Conservation (phyloP, 768 basidiomycete species). For the Naganishia randhawae region DNA sequence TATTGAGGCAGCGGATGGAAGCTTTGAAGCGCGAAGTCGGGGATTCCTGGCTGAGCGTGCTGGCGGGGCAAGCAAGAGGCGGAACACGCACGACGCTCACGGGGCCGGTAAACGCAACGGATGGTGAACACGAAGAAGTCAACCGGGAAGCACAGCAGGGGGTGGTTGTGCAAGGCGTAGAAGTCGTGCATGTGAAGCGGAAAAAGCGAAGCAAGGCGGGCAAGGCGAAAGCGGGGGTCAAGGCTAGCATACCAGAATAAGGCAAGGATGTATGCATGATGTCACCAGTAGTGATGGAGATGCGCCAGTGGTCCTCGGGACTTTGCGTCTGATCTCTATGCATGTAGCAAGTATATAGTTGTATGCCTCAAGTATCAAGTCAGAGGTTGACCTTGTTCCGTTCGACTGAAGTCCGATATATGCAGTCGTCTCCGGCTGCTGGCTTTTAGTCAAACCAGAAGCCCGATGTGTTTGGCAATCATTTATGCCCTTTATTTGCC, state of each 20-base stretch:
- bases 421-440: too few relatives aligned
- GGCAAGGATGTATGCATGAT: too few relatives aligned
- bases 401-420: too few relatives aligned
- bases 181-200: not conserved
- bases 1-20: constrained; percentile 26
- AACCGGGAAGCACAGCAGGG: not conserved
- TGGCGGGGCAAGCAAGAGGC: constrained; percentile 24
- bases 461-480: too few relatives aligned
- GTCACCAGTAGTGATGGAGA: too few relatives aligned
- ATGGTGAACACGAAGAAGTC: not conserved
- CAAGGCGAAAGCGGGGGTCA: not conserved
- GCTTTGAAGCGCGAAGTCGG: constrained; percentile 31
- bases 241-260: not conserved
- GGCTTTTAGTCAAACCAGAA: too few relatives aligned
- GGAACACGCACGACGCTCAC: constrained; percentile 4
- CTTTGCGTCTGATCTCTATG: too few relatives aligned
- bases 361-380: too few relatives aligned
- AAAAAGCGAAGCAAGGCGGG: not conserved
- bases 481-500: too few relatives aligned
- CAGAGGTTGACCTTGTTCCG: too few relatives aligned
- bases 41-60: constrained; percentile 32
- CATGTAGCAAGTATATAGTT: too few relatives aligned
- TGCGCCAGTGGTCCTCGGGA: too few relatives aligned
- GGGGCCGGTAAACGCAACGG: not conserved
- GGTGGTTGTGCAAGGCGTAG: not conserved